These are phyloP conservation scores for Pseudofabraea citricarpa DNA, from an alignment of 2,329 filamentous ascomycete species.

Conservation along the genomic window DNA sequence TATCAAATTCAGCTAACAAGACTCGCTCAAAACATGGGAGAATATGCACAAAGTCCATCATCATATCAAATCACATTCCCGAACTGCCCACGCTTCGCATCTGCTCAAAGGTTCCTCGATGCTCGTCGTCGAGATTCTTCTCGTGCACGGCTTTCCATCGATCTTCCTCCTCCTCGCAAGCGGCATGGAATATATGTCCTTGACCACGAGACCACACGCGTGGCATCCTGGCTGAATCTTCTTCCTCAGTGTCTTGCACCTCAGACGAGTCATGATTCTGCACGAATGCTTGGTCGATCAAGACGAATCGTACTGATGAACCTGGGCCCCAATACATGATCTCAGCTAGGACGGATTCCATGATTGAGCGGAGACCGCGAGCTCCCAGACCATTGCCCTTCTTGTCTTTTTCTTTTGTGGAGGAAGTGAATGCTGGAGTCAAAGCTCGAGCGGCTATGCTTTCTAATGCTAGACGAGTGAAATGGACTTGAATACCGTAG, in stretches of 20 bases:
- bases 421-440: not conserved
- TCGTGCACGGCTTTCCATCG: conserved; percentile 14
- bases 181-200: conserved; percentile 62
- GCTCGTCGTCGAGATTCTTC: not conserved
- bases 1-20: too few species aligned
- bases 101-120: conserved; percentile 18
- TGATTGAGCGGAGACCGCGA: conserved; percentile 71
- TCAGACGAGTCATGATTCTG: conserved; percentile 7
- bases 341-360: conserved; percentile 73
- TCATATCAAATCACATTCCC: conserved; percentile 23
- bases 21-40: too few species aligned
- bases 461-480: conserved; percentile 76
- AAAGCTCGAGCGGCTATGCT: conserved; percentile 61
- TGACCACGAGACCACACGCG: conserved; percentile 67
- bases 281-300: conserved; percentile 58
- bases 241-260: conserved; percentile 23
- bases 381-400: conserved; percentile 72
- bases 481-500: conserved; percentile 68
- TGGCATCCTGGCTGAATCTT: conserved; percentile 34
- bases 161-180: conserved; percentile 59
- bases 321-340: conserved; percentile 75
- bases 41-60: too few species aligned
- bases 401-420: conserved; percentile 27
- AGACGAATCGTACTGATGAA: conserved; percentile 59
- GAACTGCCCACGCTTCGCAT: conserved; percentile 21